Base-by-base conservation (phyloP, 768 basidiomycete species). In the Saitozyma podzolica region DNA sequence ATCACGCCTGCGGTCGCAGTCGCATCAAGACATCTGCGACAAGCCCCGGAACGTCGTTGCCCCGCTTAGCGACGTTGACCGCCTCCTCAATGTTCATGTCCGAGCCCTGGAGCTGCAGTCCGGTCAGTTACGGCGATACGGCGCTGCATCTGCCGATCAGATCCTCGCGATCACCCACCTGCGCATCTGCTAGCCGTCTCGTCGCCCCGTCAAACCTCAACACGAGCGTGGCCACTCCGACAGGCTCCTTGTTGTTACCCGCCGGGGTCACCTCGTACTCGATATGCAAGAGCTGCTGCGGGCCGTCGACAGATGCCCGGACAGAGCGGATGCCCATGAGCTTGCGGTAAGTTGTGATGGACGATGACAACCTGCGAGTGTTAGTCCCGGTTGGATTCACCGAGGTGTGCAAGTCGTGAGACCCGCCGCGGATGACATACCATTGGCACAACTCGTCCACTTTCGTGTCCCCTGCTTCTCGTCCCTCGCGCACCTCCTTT, bases 231-330 rank as follows among this genome's bases (percentile, higher is more conserved):
- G 29, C 29, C 5, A 29, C 29, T 29, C 29, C 29, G 20, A 72
- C 64, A 2, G 52, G 57, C 20, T 63, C 51, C 6, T 59, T 55
- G 16, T 48, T 39, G 9, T 54, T n/a, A 16, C 8, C 37, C 11
- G 19, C 40, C 37, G 55, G 45, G 0, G 67, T 57, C 5, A 73
- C 65, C 39, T 64, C 70, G 76, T 92, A 93, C 9, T 84, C 85
- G 50, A 93, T 82, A 39, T 85, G 84, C 37, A 92, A 82, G 74
- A 91, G 89, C 78, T 91, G 90, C 62, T 90, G 89, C 1, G 90
- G 86, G 37, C 83, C 83, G 17, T 52, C 41, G 14, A 29, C 17
- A 3, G 61, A 56, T 0, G 84, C 81, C 39, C 85, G 82, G 6
- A 84, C 85, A 9, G 86, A 84, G 58, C 84, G 81, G 65, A 92